Percentiles rank a stretch among this genome's conserved stretches.
These are phyloP conservation scores for Candida silvicultrix DNA, from an alignment of 805 yeast genomes.

Conservation along the genomic window DNA sequence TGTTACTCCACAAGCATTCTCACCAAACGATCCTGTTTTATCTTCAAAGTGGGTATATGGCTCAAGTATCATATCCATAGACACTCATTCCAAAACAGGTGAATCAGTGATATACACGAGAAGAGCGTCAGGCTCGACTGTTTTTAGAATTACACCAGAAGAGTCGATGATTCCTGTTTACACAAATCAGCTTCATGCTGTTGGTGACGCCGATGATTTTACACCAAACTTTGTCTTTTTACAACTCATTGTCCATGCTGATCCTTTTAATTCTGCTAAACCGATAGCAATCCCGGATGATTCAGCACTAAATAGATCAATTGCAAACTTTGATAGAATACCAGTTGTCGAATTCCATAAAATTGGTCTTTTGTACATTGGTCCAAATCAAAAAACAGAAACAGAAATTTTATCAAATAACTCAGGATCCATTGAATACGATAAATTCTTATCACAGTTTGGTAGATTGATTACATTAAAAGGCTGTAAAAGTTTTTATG, in stretches of 20 bases:
- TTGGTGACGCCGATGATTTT: constrained; percentile 20
- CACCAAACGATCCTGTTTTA: constrained; percentile 16
- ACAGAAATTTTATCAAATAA: constrained; percentile 56
- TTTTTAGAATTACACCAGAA: constrained; percentile 38
- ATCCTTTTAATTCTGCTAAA: constrained; percentile 23
- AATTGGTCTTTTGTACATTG: constrained; percentile 73
- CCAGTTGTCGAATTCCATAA: constrained; percentile 78
- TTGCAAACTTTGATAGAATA: constrained; percentile 61
- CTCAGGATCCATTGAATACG: constrained; percentile 59
- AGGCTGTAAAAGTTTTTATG: constrained; percentile 45
- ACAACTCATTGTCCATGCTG: constrained; percentile 44
- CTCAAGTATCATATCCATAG: constrained; percentile 46
- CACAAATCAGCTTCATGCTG: constrained; percentile 18
- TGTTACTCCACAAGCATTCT: constrained; percentile 20
- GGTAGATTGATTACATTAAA: constrained; percentile 58
- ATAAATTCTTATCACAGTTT: constrained; percentile 47
- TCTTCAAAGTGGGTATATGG: constrained; percentile 58
- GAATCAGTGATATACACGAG: constrained; percentile 45
- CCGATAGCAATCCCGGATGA: constrained; percentile 49
- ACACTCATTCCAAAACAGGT: constrained; percentile 47
- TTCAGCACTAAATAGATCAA: constrained; percentile 40
- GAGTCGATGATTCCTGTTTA: constrained; percentile 28
- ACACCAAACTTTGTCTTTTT: constrained; percentile 42
- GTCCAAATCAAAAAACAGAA: constrained; percentile 58
- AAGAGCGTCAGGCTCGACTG: constrained; percentile 60